phyloP scores from a whole-genome alignment of 495 filamentous ascomycete genomes.

The Acidiella bohemica region DNA sequence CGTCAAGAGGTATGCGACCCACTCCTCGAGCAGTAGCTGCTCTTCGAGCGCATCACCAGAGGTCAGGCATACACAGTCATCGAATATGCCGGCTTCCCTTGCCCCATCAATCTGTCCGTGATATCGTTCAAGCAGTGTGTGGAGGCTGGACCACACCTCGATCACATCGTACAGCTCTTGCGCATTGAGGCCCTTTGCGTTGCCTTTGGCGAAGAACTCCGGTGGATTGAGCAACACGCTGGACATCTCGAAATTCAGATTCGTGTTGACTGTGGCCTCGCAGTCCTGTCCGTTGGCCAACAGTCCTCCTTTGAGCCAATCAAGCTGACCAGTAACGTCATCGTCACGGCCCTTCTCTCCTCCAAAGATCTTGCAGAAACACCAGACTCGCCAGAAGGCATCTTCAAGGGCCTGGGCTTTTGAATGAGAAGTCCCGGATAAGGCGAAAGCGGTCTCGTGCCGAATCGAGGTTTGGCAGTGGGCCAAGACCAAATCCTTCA shows the following conservation, averaged over 20 bases:
- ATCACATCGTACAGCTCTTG: conserved; percentile 51
- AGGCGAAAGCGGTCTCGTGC: conserved; percentile 42
- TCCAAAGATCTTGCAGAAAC: conserved; percentile 55
- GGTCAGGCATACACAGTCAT: conserved; percentile 31
- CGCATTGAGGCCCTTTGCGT: conserved; percentile 40
- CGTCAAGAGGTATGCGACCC: conserved; percentile 47
- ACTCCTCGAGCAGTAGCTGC: conserved; percentile 48
- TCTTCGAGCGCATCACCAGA: conserved; percentile 40
- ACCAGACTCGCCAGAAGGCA: conserved; percentile 58
- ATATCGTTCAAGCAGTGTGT: conserved; percentile 43
- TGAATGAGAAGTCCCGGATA: conserved; percentile 37
- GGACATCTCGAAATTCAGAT: conserved; percentile 38
- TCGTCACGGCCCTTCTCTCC: conserved; percentile 45
- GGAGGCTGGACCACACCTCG: conserved; percentile 53
- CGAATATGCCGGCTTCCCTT: conserved; percentile 43
- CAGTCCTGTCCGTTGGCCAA: conserved; percentile 34
- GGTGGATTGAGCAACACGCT: conserved; percentile 45
- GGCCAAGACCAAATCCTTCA: conserved; percentile 47
- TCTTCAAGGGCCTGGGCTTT: conserved; percentile 46
- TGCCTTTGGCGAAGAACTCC: conserved; percentile 45
- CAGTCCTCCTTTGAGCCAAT: conserved; percentile 49
- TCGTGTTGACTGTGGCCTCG: conserved; percentile 27
- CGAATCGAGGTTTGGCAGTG: conserved; percentile 47
- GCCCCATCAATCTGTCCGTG: conserved; percentile 45
- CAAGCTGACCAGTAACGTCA: conserved; percentile 49